phyloP scores from a whole-genome alignment of 2,329 filamentous ascomycete genomes.

The Apiospora arundinis region DNA sequence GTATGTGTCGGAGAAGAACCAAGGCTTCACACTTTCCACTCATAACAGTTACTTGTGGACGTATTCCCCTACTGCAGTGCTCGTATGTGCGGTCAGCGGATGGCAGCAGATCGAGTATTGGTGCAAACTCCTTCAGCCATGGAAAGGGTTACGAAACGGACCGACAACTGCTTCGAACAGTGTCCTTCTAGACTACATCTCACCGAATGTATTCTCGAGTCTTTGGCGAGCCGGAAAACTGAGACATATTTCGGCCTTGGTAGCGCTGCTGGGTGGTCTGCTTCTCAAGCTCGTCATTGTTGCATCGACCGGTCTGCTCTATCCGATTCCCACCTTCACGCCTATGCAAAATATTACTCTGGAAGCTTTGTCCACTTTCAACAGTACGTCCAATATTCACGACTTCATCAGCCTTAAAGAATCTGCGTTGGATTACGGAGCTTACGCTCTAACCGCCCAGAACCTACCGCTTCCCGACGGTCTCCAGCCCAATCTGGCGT shows the following conservation, averaged over 20 bases:
- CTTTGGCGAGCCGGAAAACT: slow-evolving; percentile 14
- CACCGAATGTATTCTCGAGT: slow-evolving; percentile 19
- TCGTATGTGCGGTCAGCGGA: slow-evolving; percentile 17
- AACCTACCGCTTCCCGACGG: slow-evolving; percentile 19
- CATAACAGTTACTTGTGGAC: slow-evolving; percentile 17
- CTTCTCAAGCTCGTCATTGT: slow-evolving; percentile 20
- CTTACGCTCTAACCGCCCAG: slow-evolving; percentile 15
- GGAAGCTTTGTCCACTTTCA: slow-evolving; percentile 17
- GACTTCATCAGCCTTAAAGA: neutral
- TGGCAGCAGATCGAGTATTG: slow-evolving; percentile 22
- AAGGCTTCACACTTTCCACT: neutral
- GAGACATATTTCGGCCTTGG: slow-evolving; percentile 14
- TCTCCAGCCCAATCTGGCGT: slow-evolving; percentile 17
- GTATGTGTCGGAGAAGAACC: slow-evolving; percentile 10
- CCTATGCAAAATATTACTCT: slow-evolving; percentile 14
- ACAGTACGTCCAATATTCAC: neutral
- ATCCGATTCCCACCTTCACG: slow-evolving; percentile 8
- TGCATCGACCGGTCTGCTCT: slow-evolving; percentile 20
- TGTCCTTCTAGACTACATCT: slow-evolving; percentile 22
- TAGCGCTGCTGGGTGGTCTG: neutral
- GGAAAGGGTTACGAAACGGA: slow-evolving; percentile 10
- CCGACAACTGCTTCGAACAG: slow-evolving; percentile 13
- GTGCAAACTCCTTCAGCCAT: slow-evolving; percentile 19
- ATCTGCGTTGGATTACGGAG: slow-evolving; percentile 15
- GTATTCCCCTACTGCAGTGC: slow-evolving; percentile 17